A percentile compares a stretch with the other conserved stretches of the same genome.
These are phyloP conservation scores for Lumnitzera racemosa DNA, from an alignment of 345 rosid genomes.

Conservation along the genomic window DNA sequence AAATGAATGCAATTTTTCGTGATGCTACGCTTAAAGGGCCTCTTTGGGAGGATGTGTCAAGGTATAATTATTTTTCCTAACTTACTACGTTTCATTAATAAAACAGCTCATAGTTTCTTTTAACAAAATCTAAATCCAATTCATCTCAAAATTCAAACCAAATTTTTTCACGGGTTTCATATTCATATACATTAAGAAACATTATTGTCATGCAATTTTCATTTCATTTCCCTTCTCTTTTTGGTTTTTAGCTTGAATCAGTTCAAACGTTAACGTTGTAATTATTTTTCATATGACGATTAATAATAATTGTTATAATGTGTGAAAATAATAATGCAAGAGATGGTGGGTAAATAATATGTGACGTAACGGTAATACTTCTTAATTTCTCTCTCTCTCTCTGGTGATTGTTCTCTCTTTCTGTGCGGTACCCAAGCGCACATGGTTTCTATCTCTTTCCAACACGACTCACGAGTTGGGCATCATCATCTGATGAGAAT, in stretches of 20 bases:
- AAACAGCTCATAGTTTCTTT: neutral
- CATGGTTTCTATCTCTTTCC: slow-evolving; percentile 37
- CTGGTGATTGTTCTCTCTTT: slow-evolving; percentile 7
- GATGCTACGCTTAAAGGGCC: slow-evolving; percentile 87
- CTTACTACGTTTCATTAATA: neutral
- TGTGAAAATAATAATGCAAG: too few species aligned
- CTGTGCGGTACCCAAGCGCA: slow-evolving; percentile 22
- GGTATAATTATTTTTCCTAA: slow-evolving; percentile 24
- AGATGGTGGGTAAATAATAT: too few species aligned
- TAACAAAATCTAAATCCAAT: too few species aligned
- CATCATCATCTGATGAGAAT: slow-evolving; percentile 12
- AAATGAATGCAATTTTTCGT: slow-evolving; percentile 75
- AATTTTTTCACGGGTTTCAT: too few species aligned
- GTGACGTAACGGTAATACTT: neutral
- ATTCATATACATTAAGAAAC: too few species aligned
- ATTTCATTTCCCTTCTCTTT: too few species aligned
- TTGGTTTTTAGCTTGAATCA: too few species aligned
- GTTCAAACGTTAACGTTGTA: too few species aligned
- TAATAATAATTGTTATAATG: too few species aligned
- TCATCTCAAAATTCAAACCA: too few species aligned
- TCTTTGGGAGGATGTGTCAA: slow-evolving; percentile 89
- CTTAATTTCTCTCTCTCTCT: neutral
- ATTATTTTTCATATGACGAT: too few species aligned
- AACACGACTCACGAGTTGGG: slow-evolving; percentile 36
- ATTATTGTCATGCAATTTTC: too few species aligned